These are phyloP conservation scores for Mycosphaerella sp. DNA, from an alignment of 2,329 filamentous ascomycete species.

Conservation along the genomic window DNA sequence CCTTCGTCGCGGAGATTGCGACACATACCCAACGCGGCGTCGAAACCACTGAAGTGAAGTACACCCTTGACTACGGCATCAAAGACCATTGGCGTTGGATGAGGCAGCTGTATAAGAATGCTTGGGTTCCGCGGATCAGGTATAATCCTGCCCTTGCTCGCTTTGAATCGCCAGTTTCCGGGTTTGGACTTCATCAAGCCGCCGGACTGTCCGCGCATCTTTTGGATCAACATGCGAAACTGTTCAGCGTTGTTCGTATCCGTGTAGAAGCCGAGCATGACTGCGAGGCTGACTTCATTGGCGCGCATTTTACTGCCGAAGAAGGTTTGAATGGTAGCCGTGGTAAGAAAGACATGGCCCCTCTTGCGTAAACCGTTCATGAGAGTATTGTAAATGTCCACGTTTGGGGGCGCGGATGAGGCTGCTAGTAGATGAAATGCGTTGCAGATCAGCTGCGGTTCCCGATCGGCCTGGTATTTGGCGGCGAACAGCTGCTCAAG, in stretches of 20 bases:
- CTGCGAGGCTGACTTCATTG: slow-evolving; percentile 41
- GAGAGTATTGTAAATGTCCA: slow-evolving; percentile 65
- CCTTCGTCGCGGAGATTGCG: slow-evolving; percentile 40
- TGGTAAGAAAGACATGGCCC: slow-evolving; percentile 25
- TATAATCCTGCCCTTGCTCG: slow-evolving; percentile 28
- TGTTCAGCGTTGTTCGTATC: slow-evolving; percentile 25
- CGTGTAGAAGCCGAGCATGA: slow-evolving; percentile 39
- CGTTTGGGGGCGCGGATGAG: slow-evolving; percentile 53
- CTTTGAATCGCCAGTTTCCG: slow-evolving; percentile 11
- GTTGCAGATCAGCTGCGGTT: slow-evolving; percentile 30
- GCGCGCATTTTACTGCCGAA: slow-evolving; percentile 37
- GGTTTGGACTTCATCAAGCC: slow-evolving; percentile 35
- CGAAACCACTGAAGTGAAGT: slow-evolving; percentile 41
- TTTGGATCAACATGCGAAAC: slow-evolving; percentile 37
- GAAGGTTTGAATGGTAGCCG: slow-evolving; percentile 29
- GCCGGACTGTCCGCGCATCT: slow-evolving; percentile 36
- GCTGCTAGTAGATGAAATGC: slow-evolving; percentile 60
- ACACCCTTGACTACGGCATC: slow-evolving; percentile 38
- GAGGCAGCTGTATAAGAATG: slow-evolving; percentile 39
- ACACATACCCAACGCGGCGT: slow-evolving; percentile 39
- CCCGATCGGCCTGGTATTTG: background rate
- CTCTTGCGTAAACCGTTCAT: slow-evolving; percentile 54
- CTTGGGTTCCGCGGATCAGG: slow-evolving; percentile 12
- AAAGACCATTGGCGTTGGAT: slow-evolving; percentile 42
- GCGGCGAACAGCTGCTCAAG: slow-evolving; percentile 23